Evolutionary conservation across 2,329 filamentous ascomycete species (phyloP).

Genomic region (Diaporthe caulivora): DNA sequence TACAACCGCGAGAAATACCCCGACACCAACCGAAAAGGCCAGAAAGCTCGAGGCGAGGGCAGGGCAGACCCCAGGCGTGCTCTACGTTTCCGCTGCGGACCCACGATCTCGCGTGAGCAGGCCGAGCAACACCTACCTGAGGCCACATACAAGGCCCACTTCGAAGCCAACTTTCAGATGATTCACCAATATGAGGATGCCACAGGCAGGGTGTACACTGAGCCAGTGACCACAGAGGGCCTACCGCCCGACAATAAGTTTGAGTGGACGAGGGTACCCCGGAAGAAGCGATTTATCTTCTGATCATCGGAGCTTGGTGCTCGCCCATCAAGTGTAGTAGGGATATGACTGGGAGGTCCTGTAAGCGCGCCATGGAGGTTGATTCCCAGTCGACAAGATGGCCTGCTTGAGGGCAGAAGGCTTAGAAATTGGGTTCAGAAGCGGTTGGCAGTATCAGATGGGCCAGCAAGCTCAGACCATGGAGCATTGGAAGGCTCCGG

Average conservation of each 20-base stretch:
- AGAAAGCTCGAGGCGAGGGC: background rate
- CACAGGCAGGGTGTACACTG: background rate
- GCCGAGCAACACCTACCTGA: background rate
- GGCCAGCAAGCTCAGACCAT: too few species aligned
- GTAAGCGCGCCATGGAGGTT: background rate
- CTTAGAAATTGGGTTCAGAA: background rate
- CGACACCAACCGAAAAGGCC: background rate
- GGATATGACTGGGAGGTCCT: background rate
- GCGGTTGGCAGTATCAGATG: background rate
- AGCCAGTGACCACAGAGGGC: constrained; percentile 6
- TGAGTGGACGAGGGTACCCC: constrained; percentile 5
- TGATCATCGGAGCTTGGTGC: background rate
- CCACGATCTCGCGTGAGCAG: background rate
- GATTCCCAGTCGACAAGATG: background rate
- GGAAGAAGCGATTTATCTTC: background rate
- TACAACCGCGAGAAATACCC: background rate
- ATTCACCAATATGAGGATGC: constrained; percentile 6
- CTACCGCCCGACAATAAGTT: constrained; percentile 1
- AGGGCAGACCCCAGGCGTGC: constrained; percentile 4
- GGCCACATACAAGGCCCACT: background rate
- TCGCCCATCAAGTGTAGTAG: background rate
- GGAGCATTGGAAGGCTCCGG: background rate
- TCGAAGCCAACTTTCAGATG: constrained; percentile 2
- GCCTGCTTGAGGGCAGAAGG: background rate
- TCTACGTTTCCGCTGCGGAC: background rate